Percentiles rank a stretch among this genome's conserved stretches.
Evolutionary conservation across 257 asterid species (phyloP).

Genomic region (Salvia rosmarinus): DNA sequence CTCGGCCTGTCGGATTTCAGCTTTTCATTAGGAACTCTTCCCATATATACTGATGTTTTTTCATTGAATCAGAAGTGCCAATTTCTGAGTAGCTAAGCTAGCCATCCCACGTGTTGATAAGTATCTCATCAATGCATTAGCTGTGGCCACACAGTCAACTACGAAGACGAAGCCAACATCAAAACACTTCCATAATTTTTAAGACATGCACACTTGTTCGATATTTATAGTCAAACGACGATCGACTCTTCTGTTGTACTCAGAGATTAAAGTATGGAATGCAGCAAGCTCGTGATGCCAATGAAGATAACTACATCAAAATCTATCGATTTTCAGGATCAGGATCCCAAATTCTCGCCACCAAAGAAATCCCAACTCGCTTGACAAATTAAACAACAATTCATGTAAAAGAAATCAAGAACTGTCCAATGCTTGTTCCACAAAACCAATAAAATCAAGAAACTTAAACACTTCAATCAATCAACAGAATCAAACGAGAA

Average conservation of each 20-base stretch:
- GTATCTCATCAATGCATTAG: background rate
- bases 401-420: background rate
- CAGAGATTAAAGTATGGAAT: too few species aligned
- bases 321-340: background rate
- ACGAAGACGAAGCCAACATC: background rate
- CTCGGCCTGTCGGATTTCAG: background rate
- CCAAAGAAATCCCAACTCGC: background rate
- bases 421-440: background rate
- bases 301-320: too few species aligned
- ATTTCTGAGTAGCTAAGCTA: background rate
- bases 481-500: background rate
- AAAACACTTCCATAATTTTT: background rate
- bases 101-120: background rate
- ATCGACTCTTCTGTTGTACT: too few species aligned
- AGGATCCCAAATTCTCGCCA: background rate
- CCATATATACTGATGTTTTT: too few species aligned
- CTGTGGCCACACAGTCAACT: background rate
- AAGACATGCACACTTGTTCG: background rate
- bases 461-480: background rate
- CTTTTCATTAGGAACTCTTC: too few species aligned
- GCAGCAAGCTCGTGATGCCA: too few species aligned
- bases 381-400: background rate
- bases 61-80: conserved; percentile 10
- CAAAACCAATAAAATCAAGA: conserved; percentile 13
- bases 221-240: background rate